phyloP scores from a whole-genome alignment of 768 basidiomycete genomes.

The Chalciporus pseudorubinellus region DNA sequence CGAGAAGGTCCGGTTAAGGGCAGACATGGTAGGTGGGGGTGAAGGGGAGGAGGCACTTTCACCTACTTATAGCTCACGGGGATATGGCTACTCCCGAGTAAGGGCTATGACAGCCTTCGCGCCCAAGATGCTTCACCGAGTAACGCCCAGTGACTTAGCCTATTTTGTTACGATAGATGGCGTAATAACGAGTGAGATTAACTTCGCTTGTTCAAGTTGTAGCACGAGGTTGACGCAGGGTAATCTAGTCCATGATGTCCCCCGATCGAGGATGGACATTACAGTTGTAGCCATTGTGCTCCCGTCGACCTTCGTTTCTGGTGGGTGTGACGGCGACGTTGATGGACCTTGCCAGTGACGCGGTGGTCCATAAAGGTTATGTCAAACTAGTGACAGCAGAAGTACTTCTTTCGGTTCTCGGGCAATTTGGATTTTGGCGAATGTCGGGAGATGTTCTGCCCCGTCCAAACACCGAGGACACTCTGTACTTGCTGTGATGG shows the following conservation, averaged over 20 bases:
- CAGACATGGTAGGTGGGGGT: constrained; percentile 22
- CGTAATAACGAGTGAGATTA: constrained; percentile 2
- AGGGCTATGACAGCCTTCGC: constrained; percentile 9
- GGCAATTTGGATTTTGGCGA: no score
- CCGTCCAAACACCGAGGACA: no score
- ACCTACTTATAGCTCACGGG: constrained; percentile 29
- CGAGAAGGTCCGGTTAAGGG: constrained; percentile 28
- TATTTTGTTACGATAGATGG: neutral
- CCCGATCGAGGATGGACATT: neutral
- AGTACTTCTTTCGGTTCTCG: no score
- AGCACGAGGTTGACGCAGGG: neutral
- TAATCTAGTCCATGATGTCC: neutral
- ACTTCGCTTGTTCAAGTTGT: neutral
- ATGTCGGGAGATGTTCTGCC: no score
- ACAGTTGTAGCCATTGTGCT: neutral
- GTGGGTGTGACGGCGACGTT: no score
- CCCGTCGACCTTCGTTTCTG: neutral
- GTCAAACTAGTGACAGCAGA: neutral
- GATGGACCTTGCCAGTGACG: neutral
- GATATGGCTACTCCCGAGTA: constrained; percentile 13
- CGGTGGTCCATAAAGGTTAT: no score
- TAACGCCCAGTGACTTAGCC: constrained; percentile 1
- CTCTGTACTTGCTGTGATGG: no score
- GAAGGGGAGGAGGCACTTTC: neutral
- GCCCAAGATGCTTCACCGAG: constrained; percentile 22